Percentiles rank a stretch among this genome's conserved stretches.
Evolutionary conservation across 768 basidiomycete species (phyloP).

Genomic region (Termitomyces sp.): DNA sequence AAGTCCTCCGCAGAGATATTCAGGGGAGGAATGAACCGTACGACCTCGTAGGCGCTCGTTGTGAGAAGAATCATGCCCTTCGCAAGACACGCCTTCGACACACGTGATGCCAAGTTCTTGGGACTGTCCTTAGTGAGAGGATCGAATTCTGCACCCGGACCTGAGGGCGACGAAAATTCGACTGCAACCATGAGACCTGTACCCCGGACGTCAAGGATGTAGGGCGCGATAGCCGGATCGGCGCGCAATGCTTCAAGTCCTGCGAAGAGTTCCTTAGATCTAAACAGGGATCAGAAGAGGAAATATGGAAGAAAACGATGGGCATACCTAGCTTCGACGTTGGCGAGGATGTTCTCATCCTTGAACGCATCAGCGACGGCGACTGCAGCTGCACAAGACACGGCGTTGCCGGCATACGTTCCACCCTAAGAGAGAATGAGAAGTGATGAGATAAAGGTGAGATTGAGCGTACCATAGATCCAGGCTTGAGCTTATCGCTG

Average conservation of each 20-base stretch:
- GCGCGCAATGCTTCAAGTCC: conserved; percentile 54
- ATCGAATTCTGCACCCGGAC: conserved; percentile 43
- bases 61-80: conserved; percentile 86
- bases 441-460: background rate
- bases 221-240: conserved; percentile 45
- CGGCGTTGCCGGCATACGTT: conserved; percentile 90
- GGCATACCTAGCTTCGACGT: conserved; percentile 67
- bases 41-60: conserved; percentile 83
- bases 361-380: conserved; percentile 80
- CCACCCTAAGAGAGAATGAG: conserved; percentile 51
- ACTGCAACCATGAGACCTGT: conserved; percentile 86
- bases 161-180: conserved; percentile 68
- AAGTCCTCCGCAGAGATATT: conserved; percentile 78
- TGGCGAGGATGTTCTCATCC: conserved; percentile 79
- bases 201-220: conserved; percentile 86
- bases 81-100: conserved; percentile 79
- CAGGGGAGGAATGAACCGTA: conserved; percentile 92
- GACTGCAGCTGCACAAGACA: conserved; percentile 86
- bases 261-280: conserved; percentile 70
- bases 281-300: conserved; percentile 19
- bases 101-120: conserved; percentile 57
- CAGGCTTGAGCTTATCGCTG: conserved; percentile 74
- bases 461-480: conserved; percentile 60
- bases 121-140: conserved; percentile 31
- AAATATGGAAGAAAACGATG: background rate